phyloP scores from a whole-genome alignment of 2,329 filamentous ascomycete genomes.

The Cordyceps cicadae region DNA sequence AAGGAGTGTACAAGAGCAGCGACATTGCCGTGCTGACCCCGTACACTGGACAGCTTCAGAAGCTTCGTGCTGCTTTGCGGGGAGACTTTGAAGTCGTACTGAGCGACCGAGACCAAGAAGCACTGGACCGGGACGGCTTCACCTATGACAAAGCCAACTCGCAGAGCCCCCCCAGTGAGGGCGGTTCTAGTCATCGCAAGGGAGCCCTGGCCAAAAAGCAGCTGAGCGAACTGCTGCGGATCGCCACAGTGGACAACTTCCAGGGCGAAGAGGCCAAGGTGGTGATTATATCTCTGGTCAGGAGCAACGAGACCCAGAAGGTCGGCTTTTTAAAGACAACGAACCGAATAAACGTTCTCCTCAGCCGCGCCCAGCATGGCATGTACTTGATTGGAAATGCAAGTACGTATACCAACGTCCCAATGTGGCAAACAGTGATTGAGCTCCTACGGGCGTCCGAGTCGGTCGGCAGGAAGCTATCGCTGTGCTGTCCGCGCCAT shows the following conservation, averaged over 20 bases:
- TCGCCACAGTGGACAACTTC: slow-evolving; percentile 67
- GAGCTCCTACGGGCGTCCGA: slow-evolving; percentile 22
- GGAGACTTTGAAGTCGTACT: slow-evolving; percentile 52
- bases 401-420: slow-evolving; percentile 43
- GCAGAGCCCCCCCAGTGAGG: no score
- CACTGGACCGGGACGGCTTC: slow-evolving; percentile 31
- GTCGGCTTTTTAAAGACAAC: slow-evolving; percentile 58
- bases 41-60: slow-evolving; percentile 49
- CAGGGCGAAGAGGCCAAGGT: slow-evolving; percentile 70
- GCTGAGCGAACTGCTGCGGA: slow-evolving; percentile 28
- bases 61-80: slow-evolving; percentile 37
- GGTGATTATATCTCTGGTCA: slow-evolving; percentile 60
- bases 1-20: slow-evolving; percentile 49
- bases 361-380: slow-evolving; percentile 57
- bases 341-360: slow-evolving; percentile 61
- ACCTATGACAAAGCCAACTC: no score
- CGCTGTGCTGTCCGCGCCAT: slow-evolving; percentile 54
- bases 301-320: slow-evolving; percentile 52
- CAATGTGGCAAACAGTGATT: slow-evolving; percentile 40
- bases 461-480: slow-evolving; percentile 40
- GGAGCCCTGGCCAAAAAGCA: slow-evolving; percentile 30
- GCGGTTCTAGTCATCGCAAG: no score
- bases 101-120: slow-evolving; percentile 53
- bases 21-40: slow-evolving; percentile 67
- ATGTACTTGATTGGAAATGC: slow-evolving; percentile 63